Evolutionary conservation across 2,329 filamentous ascomycete species (phyloP), one percentile per base, ranked within the genome.

Genomic region (Ophiobolus disseminans): DNA sequence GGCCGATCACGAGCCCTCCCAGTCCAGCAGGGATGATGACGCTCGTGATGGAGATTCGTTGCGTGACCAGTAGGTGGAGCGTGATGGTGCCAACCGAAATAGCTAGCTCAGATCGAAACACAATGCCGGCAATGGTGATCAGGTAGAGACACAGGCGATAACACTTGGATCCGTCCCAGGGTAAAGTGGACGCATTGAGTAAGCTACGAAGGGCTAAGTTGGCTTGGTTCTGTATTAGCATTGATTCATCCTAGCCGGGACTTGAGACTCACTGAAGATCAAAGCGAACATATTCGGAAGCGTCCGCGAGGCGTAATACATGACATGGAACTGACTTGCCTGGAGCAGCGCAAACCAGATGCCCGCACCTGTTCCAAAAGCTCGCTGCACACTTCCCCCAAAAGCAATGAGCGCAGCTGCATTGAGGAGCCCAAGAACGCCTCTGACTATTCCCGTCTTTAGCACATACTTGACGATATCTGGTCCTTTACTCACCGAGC

Each of bases 281-380:
- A 97, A 94, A 16, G 94, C 92, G 75, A 97, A 96, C 88, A 95
- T 96, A 71, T 99, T 99, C 2, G 94, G 94, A 57, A 99, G 76
- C 2, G 91, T 94, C 52, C 94, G 82, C 13, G 91, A 94, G 11
- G 92, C 88, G 77, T 99, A 99, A 74, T 91, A 99, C 53, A 94
- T 81, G 53, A 96, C 77, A 75, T 99, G 94, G 67, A 99, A 99
- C 73, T 97, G 93, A 72, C 86, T 87, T 1, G 84, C 83, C 66
- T 91, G 88, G 44, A 97, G 80, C 30, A 90, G 53, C 3, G 88
- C 75, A 76, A 89, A 99, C 91, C 93, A 97, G 45, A 86, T 80
- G 4, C 85, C 88, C 3, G 86, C 83, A 4, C 79, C 78, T 21
- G 73, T 75, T 11, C 94, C 93, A 72, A 88, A 93, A 3, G 86